Percentiles rank a stretch among this genome's conserved stretches.
These are phyloP conservation scores for Daedaleopsis sinensis DNA, from an alignment of 768 basidiomycete genomes.

Conservation along the genomic window DNA sequence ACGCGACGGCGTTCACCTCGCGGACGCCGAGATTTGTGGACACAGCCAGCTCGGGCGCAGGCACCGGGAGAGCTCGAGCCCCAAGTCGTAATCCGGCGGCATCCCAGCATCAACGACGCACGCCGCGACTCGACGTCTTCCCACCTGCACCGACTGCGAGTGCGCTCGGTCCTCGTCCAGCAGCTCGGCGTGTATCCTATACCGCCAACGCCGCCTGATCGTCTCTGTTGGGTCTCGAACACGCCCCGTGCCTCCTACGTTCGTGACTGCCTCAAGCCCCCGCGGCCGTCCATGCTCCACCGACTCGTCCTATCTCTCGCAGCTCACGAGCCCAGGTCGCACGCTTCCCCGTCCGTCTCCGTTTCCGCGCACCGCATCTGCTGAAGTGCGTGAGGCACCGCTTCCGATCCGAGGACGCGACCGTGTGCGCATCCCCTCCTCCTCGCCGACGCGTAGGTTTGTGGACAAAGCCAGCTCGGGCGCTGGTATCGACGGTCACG, in stretches of 20 bases:
- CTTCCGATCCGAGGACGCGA: conserved; percentile 40
- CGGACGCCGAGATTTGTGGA: conserved; percentile 54
- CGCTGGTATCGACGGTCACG: conserved; percentile 25
- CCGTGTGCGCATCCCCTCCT: conserved; percentile 56
- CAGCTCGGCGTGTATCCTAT: too few relatives aligned
- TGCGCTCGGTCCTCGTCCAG: conserved; percentile 26
- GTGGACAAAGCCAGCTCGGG: conserved; percentile 10
- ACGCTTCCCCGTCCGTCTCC: too few relatives aligned
- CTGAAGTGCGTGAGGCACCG: conserved; percentile 37
- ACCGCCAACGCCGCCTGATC: too few relatives aligned
- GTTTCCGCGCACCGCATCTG: conserved; percentile 22
- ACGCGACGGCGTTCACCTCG: conserved; percentile 52
- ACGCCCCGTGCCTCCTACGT: too few relatives aligned
- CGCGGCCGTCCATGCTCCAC: too few relatives aligned
- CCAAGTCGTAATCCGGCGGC: conserved; percentile 39
- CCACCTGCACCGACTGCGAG: conserved; percentile 28
- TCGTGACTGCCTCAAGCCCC: too few relatives aligned
- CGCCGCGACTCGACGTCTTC: too few relatives aligned
- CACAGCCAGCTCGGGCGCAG: conserved; percentile 7
- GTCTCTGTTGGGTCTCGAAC: too few relatives aligned
- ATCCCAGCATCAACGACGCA: conserved; percentile 36
- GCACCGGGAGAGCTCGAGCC: conserved; percentile 33
- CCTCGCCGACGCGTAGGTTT: conserved; percentile 56
- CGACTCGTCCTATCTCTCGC: too few relatives aligned
- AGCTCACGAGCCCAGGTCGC: too few relatives aligned